phyloP scores from a whole-genome alignment of 176 grass and related monocot species.

The Bonia amplexicaulis region DNA sequence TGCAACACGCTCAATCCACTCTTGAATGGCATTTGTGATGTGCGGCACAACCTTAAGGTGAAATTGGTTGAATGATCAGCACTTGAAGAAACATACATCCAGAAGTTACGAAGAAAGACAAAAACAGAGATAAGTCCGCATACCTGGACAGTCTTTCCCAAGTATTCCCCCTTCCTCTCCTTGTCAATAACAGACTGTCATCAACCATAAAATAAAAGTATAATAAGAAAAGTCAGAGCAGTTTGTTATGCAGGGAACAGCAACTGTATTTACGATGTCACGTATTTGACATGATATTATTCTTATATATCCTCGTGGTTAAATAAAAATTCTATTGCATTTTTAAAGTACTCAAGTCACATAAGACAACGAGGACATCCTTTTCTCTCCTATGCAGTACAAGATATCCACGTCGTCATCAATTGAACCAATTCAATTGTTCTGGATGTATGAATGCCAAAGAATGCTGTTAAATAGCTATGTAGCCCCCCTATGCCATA shows the following conservation, averaged over 20 bases:
- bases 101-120: slow-evolving; percentile 9
- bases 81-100: slow-evolving; percentile 12
- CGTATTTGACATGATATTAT: neutral
- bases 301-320: slow-evolving; percentile 15
- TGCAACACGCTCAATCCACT: slow-evolving; percentile 64
- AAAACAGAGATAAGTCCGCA: neutral
- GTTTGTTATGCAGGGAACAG: slow-evolving; percentile 20
- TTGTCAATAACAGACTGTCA: slow-evolving; percentile 66
- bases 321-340: neutral
- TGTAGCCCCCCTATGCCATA: neutral
- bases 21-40: slow-evolving; percentile 83
- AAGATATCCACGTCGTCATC: slow-evolving; percentile 4
- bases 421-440: neutral
- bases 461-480: neutral
- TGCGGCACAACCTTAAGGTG: slow-evolving; percentile 60
- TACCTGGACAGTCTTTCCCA: slow-evolving; percentile 79
- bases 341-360: slow-evolving; percentile 17
- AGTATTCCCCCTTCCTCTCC: slow-evolving; percentile 69
- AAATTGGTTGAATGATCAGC: slow-evolving; percentile 20
- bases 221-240: slow-evolving; percentile 16
- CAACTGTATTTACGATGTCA: slow-evolving; percentile 12
- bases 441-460: slow-evolving; percentile 10
- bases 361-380: slow-evolving; percentile 14
- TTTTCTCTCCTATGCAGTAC: slow-evolving; percentile 23
- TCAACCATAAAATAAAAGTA: slow-evolving; percentile 10